These are phyloP conservation scores for Abrus precatorius DNA, from an alignment of 306 rosid species.

Conservation along the genomic window DNA sequence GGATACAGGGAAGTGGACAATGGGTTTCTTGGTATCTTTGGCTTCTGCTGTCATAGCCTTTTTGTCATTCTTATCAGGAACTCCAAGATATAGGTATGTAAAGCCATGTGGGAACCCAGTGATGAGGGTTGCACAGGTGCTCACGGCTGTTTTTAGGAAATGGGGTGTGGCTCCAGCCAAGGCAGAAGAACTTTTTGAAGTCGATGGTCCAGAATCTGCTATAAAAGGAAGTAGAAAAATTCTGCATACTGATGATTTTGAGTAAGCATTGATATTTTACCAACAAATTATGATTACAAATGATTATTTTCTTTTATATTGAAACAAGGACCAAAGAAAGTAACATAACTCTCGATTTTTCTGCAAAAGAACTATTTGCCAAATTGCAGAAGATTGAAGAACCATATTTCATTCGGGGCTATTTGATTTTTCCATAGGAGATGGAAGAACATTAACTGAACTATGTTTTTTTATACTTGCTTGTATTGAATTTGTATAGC, in stretches of 20 bases:
- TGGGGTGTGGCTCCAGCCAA: conserved; percentile 47
- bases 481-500: neutral
- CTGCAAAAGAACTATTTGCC: no score
- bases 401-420: neutral
- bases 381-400: neutral
- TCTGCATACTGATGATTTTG: conserved; percentile 54
- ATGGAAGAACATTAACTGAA: neutral
- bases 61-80: conserved; percentile 55
- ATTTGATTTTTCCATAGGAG: neutral
- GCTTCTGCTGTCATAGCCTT: conserved; percentile 64
- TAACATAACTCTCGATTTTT: neutral
- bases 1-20: conserved; percentile 69
- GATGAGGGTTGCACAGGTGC: conserved; percentile 67
- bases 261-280: conserved; percentile 47
- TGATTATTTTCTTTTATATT: neutral
- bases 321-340: conserved; percentile 15
- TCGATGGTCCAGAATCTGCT: conserved; percentile 60
- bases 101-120: conserved; percentile 71
- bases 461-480: neutral
- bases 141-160: conserved; percentile 54
- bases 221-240: conserved; percentile 75
- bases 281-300: neutral
- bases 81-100: conserved; percentile 55
- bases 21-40: conserved; percentile 62
- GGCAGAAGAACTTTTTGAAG: conserved; percentile 58